Percentiles rank a stretch among this genome's conserved stretches.
phyloP scores from a whole-genome alignment of 768 basidiomycete species.

The Termitomyces sp. region DNA sequence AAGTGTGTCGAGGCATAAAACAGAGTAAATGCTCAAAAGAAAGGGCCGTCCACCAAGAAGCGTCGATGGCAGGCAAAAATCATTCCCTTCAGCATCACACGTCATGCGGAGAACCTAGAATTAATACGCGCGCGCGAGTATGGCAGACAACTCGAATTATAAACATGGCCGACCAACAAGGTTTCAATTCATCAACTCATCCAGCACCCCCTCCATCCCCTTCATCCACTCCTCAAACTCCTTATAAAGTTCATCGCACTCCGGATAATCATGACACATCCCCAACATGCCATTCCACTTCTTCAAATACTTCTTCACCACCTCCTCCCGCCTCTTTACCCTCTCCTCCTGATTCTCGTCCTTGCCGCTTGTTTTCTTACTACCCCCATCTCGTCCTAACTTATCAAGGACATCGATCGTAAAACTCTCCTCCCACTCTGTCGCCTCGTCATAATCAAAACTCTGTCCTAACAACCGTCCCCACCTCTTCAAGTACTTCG shows the following conservation, averaged over 20 bases:
- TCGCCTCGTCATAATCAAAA: background rate
- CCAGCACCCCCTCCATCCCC: background rate
- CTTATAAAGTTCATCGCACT: background rate
- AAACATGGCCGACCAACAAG: background rate
- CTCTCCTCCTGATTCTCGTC: background rate
- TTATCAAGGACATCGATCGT: background rate
- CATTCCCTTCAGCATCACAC: no score
- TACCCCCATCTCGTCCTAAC: background rate
- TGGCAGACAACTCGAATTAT: background rate
- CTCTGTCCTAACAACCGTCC: background rate
- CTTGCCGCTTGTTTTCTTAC: background rate
- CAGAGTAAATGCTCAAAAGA: no score
- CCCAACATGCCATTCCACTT: conserved; percentile 12
- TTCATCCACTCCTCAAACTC: background rate
- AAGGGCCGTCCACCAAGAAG: no score
- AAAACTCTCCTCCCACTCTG: background rate
- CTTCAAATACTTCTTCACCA: conserved; percentile 22
- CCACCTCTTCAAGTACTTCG: background rate
- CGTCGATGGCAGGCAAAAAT: no score
- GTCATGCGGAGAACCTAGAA: no score
- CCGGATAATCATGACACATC: background rate
- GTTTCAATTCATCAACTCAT: background rate
- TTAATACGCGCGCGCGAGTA: no score
- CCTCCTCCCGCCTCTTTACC: conserved; percentile 5
- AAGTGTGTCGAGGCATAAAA: no score